Base-by-base conservation (phyloP, 2,329 filamentous ascomycete species). In the Colletotrichum melonis region DNA sequence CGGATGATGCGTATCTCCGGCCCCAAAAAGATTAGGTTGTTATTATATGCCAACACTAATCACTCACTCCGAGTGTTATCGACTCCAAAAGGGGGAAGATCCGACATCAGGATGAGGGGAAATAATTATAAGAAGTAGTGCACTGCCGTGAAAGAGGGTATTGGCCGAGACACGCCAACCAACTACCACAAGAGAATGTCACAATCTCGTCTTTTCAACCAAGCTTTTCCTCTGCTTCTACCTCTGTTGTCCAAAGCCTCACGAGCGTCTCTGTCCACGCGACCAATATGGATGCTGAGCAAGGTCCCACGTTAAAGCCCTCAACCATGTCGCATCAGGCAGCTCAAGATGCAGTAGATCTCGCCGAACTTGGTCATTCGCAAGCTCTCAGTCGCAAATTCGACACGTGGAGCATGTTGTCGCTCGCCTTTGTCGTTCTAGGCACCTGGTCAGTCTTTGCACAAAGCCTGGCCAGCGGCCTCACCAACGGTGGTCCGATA, bases 401-500 rank as follows among this genome's bases (percentile, higher is more conserved):
- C 42, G 42, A 46, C 14, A 46, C 42, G 14, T n/a, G 42, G 42
- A 46, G 42, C 42, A n/a, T 46, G 42, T 16, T 46, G 42, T 46
- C 42, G 14, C 19, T 46, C 19, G 42, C 19, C 42, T 46, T 46
- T 46, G 19, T 19, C 42, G 19, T 46, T 46, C 42, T n/a, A 16
- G 42, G 42, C 14, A 46, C 42, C 19, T n/a, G 42, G 42, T 46
- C 42, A 8, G 42, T 46, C 7, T 46, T 46, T n/a, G 42, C 42
- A 19, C 42, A 46, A 46, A 46, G 42, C 19, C 19, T 46, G 16
- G 42, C 42, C 14, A 88, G 84, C 72, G 89, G 88, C 6, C 82
- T 91, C 46, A 85, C 82, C n/a, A 89, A 86, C 70, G 88, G 88
- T 55, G 88, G 88, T 0, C 85, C 88, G 0, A 81, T 89, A 14